These are phyloP conservation scores for Aspergillus udagawae DNA, from an alignment of 2,329 filamentous ascomycete species.

Conservation along the genomic window DNA sequence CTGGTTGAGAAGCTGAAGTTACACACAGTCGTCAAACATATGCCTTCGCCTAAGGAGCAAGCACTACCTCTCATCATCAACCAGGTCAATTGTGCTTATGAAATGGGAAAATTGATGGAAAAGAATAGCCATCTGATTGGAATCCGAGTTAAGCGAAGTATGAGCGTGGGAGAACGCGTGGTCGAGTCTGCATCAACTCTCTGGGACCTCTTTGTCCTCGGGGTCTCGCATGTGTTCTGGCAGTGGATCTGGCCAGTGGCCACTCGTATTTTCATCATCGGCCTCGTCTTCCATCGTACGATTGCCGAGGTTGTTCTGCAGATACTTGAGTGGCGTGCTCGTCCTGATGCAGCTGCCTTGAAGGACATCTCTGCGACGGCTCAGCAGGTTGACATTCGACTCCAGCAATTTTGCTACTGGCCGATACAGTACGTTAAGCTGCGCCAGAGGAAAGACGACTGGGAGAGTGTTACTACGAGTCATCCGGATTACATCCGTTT, in stretches of 20 bases:
- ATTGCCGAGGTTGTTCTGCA: slow-evolving; percentile 74
- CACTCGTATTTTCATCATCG: slow-evolving; percentile 68
- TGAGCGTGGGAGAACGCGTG: slow-evolving; percentile 91
- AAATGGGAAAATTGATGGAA: slow-evolving; percentile 79
- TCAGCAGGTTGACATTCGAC: slow-evolving; percentile 92
- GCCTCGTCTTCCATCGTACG: slow-evolving; percentile 73
- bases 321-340: slow-evolving; percentile 78
- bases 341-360: slow-evolving; percentile 74
- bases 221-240: slow-evolving; percentile 66
- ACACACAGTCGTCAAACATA: slow-evolving; percentile 76
- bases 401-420: slow-evolving; percentile 99
- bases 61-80: slow-evolving; percentile 78
- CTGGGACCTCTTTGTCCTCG: slow-evolving; percentile 68
- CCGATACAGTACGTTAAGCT: slow-evolving; percentile 93
- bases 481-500: slow-evolving; percentile 98
- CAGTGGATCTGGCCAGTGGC: slow-evolving; percentile 76
- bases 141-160: slow-evolving; percentile 71
- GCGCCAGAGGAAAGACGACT: slow-evolving; percentile 82
- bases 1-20: slow-evolving; percentile 82
- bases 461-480: slow-evolving; percentile 91
- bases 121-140: slow-evolving; percentile 86
- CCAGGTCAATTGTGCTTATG: slow-evolving; percentile 94
- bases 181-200: slow-evolving; percentile 88
- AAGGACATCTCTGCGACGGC: slow-evolving; percentile 96
- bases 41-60: slow-evolving; percentile 75